A percentile compares a stretch with the other conserved stretches of the same genome.
These are phyloP conservation scores for Turritis glabra DNA, from an alignment of 345 rosid genomes.

Conservation along the genomic window DNA sequence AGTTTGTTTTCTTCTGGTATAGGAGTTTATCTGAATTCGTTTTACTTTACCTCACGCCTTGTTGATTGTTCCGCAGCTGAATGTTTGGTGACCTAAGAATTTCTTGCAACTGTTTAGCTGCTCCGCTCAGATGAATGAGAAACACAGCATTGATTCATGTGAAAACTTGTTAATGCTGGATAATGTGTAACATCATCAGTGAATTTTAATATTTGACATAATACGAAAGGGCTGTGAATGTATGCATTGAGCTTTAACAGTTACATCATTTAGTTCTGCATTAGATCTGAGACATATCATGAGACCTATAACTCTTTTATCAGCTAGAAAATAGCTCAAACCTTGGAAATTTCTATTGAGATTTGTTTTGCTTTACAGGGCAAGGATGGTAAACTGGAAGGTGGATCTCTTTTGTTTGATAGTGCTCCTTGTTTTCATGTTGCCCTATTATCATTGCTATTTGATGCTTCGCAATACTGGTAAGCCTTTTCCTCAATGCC, in stretches of 20 bases:
- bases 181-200: neutral
- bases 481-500: slow-evolving; percentile 34
- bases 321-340: neutral
- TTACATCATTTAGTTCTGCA: neutral
- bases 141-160: neutral
- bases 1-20: neutral
- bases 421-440: slow-evolving; percentile 82
- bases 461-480: slow-evolving; percentile 93
- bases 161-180: neutral
- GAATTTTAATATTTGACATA: neutral
- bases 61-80: neutral
- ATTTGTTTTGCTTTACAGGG: slow-evolving; percentile 46
- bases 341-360: slow-evolving; percentile 15
- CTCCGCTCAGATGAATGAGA: neutral
- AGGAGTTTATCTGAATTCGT: no score
- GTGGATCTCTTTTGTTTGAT: slow-evolving; percentile 92
- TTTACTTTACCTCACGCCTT: no score
- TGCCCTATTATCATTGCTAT: slow-evolving; percentile 97
- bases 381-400: slow-evolving; percentile 96
- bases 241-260: neutral
- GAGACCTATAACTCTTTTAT: neutral
- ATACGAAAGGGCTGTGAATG: neutral
- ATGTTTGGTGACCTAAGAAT: neutral
- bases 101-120: neutral
- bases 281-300: neutral